These are phyloP conservation scores for Pichia cephalocereana DNA, from an alignment of 805 yeast species.

Conservation along the genomic window DNA sequence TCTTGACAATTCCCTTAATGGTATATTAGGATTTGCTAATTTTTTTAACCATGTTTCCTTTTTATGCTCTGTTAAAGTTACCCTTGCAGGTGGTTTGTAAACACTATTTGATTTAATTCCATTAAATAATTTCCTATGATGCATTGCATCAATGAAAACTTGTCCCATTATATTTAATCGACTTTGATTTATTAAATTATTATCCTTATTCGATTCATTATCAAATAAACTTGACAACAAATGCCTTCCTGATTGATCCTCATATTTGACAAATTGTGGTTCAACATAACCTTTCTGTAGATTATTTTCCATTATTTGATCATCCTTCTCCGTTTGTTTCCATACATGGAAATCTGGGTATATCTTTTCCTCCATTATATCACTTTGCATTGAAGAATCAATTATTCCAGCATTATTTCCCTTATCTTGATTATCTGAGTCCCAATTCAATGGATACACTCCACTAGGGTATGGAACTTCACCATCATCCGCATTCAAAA, in stretches of 20 bases:
- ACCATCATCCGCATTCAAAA: conserved; percentile 10
- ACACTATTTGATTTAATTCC: conserved; percentile 40
- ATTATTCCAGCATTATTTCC: background rate
- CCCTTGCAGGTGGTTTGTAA: conserved; percentile 79
- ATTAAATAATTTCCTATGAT: conserved; percentile 36
- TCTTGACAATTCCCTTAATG: conserved; percentile 59
- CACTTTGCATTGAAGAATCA: background rate
- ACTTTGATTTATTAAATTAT: background rate
- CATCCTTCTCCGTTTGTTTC: conserved; percentile 51
- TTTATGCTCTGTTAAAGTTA: conserved; percentile 80
- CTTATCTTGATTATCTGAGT: conserved; percentile 5
- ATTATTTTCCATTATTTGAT: conserved; percentile 40
- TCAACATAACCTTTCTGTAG: conserved; percentile 68
- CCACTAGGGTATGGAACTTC: conserved; percentile 21
- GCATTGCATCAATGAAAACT: conserved; percentile 39
- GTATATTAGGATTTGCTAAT: conserved; percentile 56
- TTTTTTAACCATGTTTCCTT: conserved; percentile 81
- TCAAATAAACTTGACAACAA: conserved; percentile 20
- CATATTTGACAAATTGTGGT: conserved; percentile 53
- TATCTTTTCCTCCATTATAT: conserved; percentile 5
- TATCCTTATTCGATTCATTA: background rate
- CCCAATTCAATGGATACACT: conserved; percentile 25
- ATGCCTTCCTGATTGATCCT: conserved; percentile 61
- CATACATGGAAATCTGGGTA: conserved; percentile 73
- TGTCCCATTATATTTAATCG: conserved; percentile 35